phyloP scores from a whole-genome alignment of 2,329 filamentous ascomycete species.

The Acephala macrosclerotiorum region DNA sequence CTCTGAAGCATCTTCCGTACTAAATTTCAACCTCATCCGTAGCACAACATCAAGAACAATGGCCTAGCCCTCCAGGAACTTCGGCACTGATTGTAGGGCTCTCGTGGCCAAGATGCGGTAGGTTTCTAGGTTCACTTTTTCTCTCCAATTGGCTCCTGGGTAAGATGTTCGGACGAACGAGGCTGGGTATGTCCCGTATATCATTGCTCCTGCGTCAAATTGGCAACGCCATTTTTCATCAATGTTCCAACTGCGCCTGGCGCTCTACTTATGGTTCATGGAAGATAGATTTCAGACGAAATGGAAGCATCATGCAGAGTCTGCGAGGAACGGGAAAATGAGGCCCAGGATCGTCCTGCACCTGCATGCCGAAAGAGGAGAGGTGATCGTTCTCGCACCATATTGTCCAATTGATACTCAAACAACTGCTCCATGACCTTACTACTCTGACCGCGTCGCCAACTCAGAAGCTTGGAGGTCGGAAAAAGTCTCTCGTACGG shows the following conservation, averaged over 20 bases:
- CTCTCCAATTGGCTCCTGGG: background rate
- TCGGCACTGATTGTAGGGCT: background rate
- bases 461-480: constrained; percentile 11
- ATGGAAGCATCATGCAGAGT: background rate
- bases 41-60: background rate
- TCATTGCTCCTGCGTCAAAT: constrained; percentile 1
- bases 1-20: background rate
- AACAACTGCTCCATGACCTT: background rate
- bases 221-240: background rate
- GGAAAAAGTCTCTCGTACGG: constrained; percentile 15
- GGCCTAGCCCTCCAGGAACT: background rate
- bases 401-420: background rate
- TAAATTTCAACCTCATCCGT: constrained; percentile 6
- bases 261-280: background rate
- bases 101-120: background rate
- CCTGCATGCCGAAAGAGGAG: background rate
- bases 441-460: constrained; percentile 3
- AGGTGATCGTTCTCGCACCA: background rate
- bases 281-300: background rate
- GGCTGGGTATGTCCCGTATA: background rate
- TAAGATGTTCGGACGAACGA: background rate
- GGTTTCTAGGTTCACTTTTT: background rate
- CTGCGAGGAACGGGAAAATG: background rate
- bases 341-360: background rate
- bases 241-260: background rate